Base-by-base conservation (phyloP, 2,329 filamentous ascomycete species). In the Neopestalotiopsis sp. region DNA sequence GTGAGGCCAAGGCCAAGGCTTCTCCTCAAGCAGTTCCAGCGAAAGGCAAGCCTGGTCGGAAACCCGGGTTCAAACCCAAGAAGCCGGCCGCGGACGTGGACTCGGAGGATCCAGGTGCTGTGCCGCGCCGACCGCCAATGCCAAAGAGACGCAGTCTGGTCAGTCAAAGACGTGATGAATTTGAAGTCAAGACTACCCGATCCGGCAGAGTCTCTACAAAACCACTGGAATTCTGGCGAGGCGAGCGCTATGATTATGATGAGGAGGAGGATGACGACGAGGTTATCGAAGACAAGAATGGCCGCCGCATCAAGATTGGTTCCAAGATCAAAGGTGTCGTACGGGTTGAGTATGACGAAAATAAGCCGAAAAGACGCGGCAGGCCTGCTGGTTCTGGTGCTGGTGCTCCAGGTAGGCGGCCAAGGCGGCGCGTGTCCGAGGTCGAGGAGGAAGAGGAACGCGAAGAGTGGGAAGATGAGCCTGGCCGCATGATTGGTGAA, bases 181-280 rank as follows among this genome's bases (percentile, higher is more conserved):
- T 90, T 66, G 83, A 81, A 32, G 83, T 88, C 71, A 84, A 84
- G 38, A 87, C 85, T 59, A 93, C 91, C 65, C 90, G 94, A 67
- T 95, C 92, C 13, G 95, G 94, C 2, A 89, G 96, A 68, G 89
- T 90, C 66, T 94, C 93, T 10, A 91, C 94, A 71, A 89, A 89
- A 70, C 96, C 95, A 0, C 81, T 98, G 42, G 90, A 93, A 32
- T 97, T 88, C 78, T 98, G 95, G 95, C 90, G 90, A 74, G 94
- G 94, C 72, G 95, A 98, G 78, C 89, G 88, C 67, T 89, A 92
- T 61, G 88, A 94, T 28, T 93, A 90, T 75, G 90, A 91, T 65
- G 84, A 87, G 20, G 87, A 89, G 30, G 89, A 83, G 34, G 87
- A 87, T 38, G 34, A 38, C 34, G 34, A 38, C 67, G 80, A 83